Percentiles rank a stretch among this genome's conserved stretches.
Evolutionary conservation across 148 eudicot species (phyloP).

Genomic region (Nepenthes gracilis): DNA sequence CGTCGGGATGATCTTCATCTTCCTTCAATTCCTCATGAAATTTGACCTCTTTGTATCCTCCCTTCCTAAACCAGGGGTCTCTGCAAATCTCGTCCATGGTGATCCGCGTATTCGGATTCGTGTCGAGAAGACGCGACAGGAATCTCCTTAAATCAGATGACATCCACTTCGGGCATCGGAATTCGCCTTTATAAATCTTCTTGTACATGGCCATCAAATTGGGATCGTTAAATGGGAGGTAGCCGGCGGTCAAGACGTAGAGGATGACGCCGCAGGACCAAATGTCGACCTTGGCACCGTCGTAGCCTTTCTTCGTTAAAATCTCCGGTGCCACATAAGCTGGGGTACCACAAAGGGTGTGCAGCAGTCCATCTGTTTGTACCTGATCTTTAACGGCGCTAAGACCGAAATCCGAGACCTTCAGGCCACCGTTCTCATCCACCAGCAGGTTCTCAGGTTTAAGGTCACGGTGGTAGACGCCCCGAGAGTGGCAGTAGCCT

Average conservation of each 20-base stretch:
- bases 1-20: background rate
- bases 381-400: constrained; percentile 39
- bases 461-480: constrained; percentile 66
- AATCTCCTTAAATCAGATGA: constrained; percentile 46
- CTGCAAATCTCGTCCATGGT: constrained; percentile 42
- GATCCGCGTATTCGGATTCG: constrained; percentile 43
- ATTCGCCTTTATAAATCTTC: constrained; percentile 70
- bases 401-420: constrained; percentile 71
- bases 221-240: constrained; percentile 63
- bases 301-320: constrained; percentile 54
- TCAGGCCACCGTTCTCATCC: constrained; percentile 51
- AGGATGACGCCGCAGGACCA: constrained; percentile 82
- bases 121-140: constrained; percentile 42
- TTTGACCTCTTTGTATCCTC: constrained; percentile 19
- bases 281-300: constrained; percentile 59
- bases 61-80: constrained; percentile 59
- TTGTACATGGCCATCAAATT: constrained; percentile 62
- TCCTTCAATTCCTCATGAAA: constrained; percentile 13
- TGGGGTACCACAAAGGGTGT: constrained; percentile 90
- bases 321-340: constrained; percentile 88
- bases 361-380: constrained; percentile 41
- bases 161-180: constrained; percentile 58
- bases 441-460: constrained; percentile 67
- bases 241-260: constrained; percentile 58
- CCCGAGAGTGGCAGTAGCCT: constrained; percentile 55